Conservation (phyloP, 2,329 filamentous ascomycete genomes). For the Penicillium corylophilum region DNA sequence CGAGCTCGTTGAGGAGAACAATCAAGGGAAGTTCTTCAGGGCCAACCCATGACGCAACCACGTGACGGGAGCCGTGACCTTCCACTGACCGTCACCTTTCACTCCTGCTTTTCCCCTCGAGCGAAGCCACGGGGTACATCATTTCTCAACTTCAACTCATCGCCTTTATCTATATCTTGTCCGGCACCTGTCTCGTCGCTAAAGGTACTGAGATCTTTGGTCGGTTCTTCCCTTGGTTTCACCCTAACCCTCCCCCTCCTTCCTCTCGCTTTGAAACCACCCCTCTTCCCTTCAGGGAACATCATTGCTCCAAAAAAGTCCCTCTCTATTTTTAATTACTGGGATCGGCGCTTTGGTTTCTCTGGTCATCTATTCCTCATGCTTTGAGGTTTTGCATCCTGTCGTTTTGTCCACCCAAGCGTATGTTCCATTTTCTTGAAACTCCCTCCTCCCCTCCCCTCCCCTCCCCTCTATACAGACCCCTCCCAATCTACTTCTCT, state of each 20-base stretch:
- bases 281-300: conserved; percentile 21
- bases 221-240: conserved; percentile 9
- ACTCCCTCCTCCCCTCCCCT: conserved; percentile 15
- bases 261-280: conserved; percentile 24
- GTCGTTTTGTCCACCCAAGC: conserved; percentile 29
- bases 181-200: background rate
- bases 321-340: conserved; percentile 14
- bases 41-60: conserved; percentile 37
- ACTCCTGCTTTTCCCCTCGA: conserved; percentile 29
- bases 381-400: conserved; percentile 26
- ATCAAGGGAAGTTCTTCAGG: conserved; percentile 18
- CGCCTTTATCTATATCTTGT: conserved; percentile 17
- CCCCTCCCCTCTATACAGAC: conserved; percentile 5
- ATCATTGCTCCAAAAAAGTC: conserved; percentile 17
- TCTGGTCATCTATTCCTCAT: conserved; percentile 20
- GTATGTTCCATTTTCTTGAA: conserved; percentile 20
- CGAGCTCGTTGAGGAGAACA: background rate
- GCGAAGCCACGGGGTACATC: conserved; percentile 22
- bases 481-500: background rate
- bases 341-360: conserved; percentile 19
- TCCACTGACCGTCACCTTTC: conserved; percentile 20
- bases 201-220: background rate
- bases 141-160: conserved; percentile 11
- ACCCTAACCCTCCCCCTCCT: conserved; percentile 16
- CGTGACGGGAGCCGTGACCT: conserved; percentile 34